Evolutionary conservation across 768 basidiomycete species (phyloP).

Genomic region (Lepiota subincarnata): DNA sequence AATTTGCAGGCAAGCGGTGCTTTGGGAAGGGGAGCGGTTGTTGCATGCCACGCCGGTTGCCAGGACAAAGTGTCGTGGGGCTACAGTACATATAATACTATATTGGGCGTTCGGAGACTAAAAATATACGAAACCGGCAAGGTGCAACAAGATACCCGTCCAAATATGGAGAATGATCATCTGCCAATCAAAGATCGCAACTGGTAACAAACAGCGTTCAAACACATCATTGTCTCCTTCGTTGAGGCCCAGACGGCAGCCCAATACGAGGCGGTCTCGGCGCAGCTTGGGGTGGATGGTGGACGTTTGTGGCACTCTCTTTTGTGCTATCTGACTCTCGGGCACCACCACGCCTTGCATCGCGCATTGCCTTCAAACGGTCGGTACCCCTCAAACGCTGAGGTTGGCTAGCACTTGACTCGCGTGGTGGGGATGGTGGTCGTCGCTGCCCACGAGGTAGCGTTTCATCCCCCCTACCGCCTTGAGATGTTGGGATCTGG

Average conservation of each 20-base stretch:
- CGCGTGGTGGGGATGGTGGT: not conserved
- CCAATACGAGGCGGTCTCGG: conserved; percentile 25
- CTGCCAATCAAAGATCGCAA: conserved; percentile 8
- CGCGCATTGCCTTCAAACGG: conserved; percentile 47
- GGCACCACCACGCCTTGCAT: conserved; percentile 39
- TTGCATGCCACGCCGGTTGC: conserved; percentile 1
- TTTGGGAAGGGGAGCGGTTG: not conserved
- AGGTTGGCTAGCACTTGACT: not conserved
- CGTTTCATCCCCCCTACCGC: not conserved
- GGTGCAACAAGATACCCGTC: not conserved
- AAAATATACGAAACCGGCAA: conserved; percentile 5
- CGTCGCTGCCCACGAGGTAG: not conserved
- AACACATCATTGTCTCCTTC: conserved; percentile 10
- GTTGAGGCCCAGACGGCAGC: conserved; percentile 31
- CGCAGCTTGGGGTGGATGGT: conserved; percentile 10
- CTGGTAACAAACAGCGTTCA: not conserved
- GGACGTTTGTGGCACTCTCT: not conserved
- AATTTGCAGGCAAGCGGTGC: too few relatives aligned
- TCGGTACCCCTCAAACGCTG: conserved; percentile 28
- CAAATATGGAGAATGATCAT: not conserved
- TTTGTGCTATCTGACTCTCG: not conserved
- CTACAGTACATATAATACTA: not conserved
- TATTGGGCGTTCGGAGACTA: not conserved
- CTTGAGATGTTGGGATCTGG: conserved; percentile 3
- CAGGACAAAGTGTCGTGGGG: not conserved